Evolutionary conservation across 768 basidiomycete species (phyloP), one percentile per base, ranked within the genome.

Genomic region (Pleurotus citrinopileatus): DNA sequence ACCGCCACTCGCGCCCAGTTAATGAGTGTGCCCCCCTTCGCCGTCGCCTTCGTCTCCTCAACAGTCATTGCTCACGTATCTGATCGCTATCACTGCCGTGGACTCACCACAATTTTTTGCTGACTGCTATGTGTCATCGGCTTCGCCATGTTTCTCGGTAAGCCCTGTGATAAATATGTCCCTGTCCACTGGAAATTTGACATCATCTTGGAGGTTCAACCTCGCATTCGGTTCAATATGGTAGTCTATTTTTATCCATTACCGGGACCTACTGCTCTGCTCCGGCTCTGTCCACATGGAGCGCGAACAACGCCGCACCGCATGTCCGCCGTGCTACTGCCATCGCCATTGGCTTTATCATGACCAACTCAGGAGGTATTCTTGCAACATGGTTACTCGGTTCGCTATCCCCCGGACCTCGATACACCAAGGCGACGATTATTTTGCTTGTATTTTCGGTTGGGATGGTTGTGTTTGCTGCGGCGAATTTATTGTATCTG

Each of bases 1-100:
- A 74, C 73, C 2, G 73, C 77, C 0, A 71, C 78, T 26, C 64
- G 70, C 19, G 79, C 82, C 9, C 84, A 87, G 60, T 71, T 88
- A 2, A 80, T 84, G 75, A 83, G 79, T 12, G 86, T 87, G 2
- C 76, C 76, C 12, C 83, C 82, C 2, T 84, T 78, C 38, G 78
- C 75, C 1, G 58, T 59, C 6, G 79, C 79, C 13, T 83, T 82
- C 61, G 63, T 73, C 10, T 27, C 25, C 27, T 29, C 45, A 28
- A 37, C 48, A 43, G 3, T 23, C 20, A 48, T 58, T 51, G 52
- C 42, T 3, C 57, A 69, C 5, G 75, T 83, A 4, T 83, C 83
- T 17, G 83, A 86, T 58, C 68, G 67, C 2, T 82, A 77, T 57
- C 71, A 61, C 40, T 77, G 74, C 54, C 81, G 83, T 51, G 82